Base-by-base conservation (phyloP, 2,329 filamentous ascomycete genomes). In the Hypoxylon sp. region DNA sequence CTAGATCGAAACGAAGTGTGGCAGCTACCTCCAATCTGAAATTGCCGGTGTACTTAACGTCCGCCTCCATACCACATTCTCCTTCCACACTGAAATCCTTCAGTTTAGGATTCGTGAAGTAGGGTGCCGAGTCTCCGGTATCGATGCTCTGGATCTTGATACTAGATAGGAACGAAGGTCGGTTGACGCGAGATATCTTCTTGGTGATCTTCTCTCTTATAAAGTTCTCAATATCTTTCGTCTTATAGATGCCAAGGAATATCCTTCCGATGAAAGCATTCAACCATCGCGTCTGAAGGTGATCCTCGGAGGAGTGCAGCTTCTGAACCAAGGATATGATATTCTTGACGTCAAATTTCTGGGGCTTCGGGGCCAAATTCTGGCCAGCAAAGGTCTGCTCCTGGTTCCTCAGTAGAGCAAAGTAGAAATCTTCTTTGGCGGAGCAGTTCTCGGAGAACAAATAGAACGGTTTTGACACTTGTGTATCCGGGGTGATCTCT, bases 401-500 rank as follows among this genome's bases (percentile, higher is more conserved):
- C 75, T 97, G 92, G 68, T 94, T 96, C 72, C 90, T 89, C 38
- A 99, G 83, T 71, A 99, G 83, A 11, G 95, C 92, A 78, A 97
- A 95, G 78, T 99, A 99, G 79, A 99, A 98, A 76, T 99, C 96
- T 78, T 99, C 96, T 78, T 99, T 99, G 48, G 96, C 93, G 0
- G 94, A 97, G 76, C 93, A 93, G 74, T 96, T 97, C 70, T 98
- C 93, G 0, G 93, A 96, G 78, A 98, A 99, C 3, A 99, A 83
- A 75, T 90, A 98, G 80, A 97, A 98, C 0, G 96, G 93, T 71
- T 92, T 94, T 5, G 92, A 89, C 2, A 85, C 75, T 32, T 82
- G 83, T 36, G 78, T 81, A 67, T 89, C 87, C 2, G 86, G 84
- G 2, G 84, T 80, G 26, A 84, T 72, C 32, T 90, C 87, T 24